Evolutionary conservation across 208 protist species (phyloP).

Genomic region (Crithidia brevicula): DNA sequence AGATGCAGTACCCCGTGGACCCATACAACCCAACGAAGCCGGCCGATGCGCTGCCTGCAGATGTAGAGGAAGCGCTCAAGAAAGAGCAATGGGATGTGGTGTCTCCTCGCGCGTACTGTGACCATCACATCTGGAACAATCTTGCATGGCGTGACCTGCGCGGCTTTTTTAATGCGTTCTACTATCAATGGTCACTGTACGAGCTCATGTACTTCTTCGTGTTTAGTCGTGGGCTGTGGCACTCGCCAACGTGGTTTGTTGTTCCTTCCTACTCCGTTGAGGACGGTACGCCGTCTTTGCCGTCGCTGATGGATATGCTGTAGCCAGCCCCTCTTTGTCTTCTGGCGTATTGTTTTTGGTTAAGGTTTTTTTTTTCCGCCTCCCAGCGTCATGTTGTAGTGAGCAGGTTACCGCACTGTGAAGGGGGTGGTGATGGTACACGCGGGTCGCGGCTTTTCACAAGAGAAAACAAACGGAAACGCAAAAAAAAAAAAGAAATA

Average conservation of each 20-base stretch:
- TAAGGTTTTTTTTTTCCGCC: background rate
- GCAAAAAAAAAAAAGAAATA: no score
- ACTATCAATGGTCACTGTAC: slow-evolving; percentile 67
- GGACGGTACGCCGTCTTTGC: slow-evolving; percentile 34
- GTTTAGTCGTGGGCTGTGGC: slow-evolving; percentile 77
- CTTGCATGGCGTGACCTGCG: slow-evolving; percentile 62
- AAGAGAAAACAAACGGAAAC: no score
- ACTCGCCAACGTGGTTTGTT: slow-evolving; percentile 73
- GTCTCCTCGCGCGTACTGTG: slow-evolving; percentile 36
- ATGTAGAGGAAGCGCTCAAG: background rate
- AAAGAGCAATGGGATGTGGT: slow-evolving; percentile 16
- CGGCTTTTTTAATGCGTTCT: slow-evolving; percentile 69
- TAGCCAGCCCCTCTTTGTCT: no score
- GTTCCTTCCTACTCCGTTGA: slow-evolving; percentile 58
- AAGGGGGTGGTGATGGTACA: no score
- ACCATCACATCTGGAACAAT: slow-evolving; percentile 82
- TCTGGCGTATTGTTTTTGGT: background rate
- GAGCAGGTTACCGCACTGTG: no score
- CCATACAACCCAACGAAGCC: background rate
- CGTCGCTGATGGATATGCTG: background rate
- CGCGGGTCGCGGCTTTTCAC: no score
- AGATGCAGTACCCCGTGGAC: slow-evolving; percentile 52
- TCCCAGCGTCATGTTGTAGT: no score
- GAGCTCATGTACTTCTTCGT: slow-evolving; percentile 88
- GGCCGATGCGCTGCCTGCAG: background rate